A percentile compares a stretch with the other conserved stretches of the same genome.
Conservation (phyloP, 2,329 filamentous ascomycete genomes). For the Penicillium nordicum region DNA sequence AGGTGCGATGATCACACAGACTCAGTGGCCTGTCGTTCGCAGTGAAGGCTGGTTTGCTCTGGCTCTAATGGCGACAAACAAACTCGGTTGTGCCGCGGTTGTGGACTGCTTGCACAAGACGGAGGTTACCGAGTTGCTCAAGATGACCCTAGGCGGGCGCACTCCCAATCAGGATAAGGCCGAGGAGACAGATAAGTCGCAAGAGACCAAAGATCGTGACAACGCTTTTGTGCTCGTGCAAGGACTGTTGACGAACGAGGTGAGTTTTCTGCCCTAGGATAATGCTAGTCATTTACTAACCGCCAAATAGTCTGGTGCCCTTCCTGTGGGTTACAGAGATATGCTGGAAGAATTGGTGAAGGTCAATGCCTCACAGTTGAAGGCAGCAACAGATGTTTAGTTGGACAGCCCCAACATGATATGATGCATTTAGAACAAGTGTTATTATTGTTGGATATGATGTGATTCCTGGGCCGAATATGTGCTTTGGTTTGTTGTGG, state of each 20-base stretch:
- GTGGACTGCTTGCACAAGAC: constrained; percentile 36
- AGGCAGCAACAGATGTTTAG: constrained; percentile 5
- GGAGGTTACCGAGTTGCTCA: constrained; percentile 34
- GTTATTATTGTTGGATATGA: not conserved
- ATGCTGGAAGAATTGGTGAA: constrained; percentile 32
- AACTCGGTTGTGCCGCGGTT: constrained; percentile 33
- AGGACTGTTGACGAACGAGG: constrained; percentile 39
- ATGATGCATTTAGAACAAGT: not conserved
- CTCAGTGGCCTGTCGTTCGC: constrained; percentile 47
- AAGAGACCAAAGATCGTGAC: constrained; percentile 39
- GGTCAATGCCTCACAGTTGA: constrained; percentile 23
- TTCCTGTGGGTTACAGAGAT: constrained; percentile 26
- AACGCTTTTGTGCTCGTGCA: constrained; percentile 42
- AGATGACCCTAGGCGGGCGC: constrained; percentile 28
- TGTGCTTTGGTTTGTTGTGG: not conserved
- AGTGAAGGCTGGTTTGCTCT: constrained; percentile 51
- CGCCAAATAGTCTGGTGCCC: constrained; percentile 25
- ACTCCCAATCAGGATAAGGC: constrained; percentile 13
- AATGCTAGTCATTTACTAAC: constrained; percentile 20
- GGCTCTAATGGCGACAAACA: constrained; percentile 44
- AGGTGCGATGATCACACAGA: constrained; percentile 44
- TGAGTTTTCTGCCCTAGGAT: constrained; percentile 23
- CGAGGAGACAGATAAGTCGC: constrained; percentile 21
- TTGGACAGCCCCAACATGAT: not conserved
- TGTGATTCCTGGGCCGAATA: not conserved